These are phyloP conservation scores for Aegilops bicornis DNA, from an alignment of 176 grass and related monocot genomes.

Conservation along the genomic window DNA sequence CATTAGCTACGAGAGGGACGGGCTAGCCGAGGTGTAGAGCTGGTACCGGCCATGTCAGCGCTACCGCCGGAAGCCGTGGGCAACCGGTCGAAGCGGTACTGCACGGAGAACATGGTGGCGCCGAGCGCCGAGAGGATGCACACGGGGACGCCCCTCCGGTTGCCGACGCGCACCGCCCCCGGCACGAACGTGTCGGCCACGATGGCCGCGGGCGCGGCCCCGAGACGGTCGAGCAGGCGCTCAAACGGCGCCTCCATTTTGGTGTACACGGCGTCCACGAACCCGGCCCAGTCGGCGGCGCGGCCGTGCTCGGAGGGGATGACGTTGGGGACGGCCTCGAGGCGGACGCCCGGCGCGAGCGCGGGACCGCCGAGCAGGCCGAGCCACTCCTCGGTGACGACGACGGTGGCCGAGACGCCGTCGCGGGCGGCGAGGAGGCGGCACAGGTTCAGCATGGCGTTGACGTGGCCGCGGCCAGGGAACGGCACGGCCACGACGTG, in stretches of 20 bases:
- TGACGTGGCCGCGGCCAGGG: constrained; percentile 69
- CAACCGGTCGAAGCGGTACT: constrained; percentile 29
- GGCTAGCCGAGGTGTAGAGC: too few relatives aligned
- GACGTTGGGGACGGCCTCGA: constrained; percentile 41
- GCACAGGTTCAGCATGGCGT: constrained; percentile 69
- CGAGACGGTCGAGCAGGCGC: constrained; percentile 31
- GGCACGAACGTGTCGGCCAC: constrained; percentile 33
- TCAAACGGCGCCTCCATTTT: constrained; percentile 38
- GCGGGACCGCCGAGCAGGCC: constrained; percentile 28
- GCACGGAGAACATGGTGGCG: constrained; percentile 39
- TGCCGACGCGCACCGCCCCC: constrained; percentile 40
- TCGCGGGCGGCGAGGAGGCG: constrained; percentile 41
- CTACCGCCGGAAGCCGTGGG: neutral
- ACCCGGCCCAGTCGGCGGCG: constrained; percentile 27
- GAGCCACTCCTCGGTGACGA: constrained; percentile 74
- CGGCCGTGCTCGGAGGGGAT: constrained; percentile 45
- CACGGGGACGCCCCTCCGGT: constrained; percentile 27
- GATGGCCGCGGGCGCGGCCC: constrained; percentile 6
- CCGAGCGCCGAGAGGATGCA: constrained; percentile 30
- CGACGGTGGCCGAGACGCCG: constrained; percentile 37
- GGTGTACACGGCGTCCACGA: constrained; percentile 37
- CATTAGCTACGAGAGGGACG: too few relatives aligned
- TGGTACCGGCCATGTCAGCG: neutral
- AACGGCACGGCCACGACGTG: constrained; percentile 54
- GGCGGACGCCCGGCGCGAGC: neutral